Evolutionary conservation across 2,329 filamentous ascomycete species (phyloP).

Genomic region (Pseudogymnoascus sp.): DNA sequence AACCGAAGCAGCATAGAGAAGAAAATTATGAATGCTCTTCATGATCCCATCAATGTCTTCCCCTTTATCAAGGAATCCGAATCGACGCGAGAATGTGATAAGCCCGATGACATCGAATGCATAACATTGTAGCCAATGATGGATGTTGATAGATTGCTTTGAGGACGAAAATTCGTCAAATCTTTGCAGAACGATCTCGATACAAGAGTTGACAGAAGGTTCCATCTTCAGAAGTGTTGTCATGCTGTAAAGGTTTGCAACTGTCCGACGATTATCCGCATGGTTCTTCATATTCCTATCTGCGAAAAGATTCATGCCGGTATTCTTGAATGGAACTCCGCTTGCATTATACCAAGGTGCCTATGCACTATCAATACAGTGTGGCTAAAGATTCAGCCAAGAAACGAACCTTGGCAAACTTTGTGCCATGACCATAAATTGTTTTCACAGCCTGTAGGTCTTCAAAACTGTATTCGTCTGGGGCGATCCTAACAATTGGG

Average conservation of each 20-base stretch:
- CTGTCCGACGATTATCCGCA: constrained; percentile 31
- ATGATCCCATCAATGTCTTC: constrained; percentile 36
- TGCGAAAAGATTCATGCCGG: constrained; percentile 22
- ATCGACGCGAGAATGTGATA: constrained; percentile 32
- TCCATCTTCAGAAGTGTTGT: constrained; percentile 39
- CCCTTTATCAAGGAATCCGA: constrained; percentile 37
- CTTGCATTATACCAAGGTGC: constrained; percentile 16
- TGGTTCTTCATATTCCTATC: constrained; percentile 31
- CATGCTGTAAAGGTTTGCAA: constrained; percentile 38
- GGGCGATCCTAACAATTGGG: constrained; percentile 38
- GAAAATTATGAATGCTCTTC: constrained; percentile 25
- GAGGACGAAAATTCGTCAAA: constrained; percentile 30
- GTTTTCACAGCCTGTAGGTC: constrained; percentile 33
- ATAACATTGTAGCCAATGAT: constrained; percentile 36
- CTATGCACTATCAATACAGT: constrained; percentile 3
- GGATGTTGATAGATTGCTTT: constrained; percentile 30
- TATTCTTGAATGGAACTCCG: constrained; percentile 15
- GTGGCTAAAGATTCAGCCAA: not conserved
- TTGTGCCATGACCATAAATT: constrained; percentile 34
- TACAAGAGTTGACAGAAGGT: constrained; percentile 37
- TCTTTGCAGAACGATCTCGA: constrained; percentile 30
- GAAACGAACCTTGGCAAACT: constrained; percentile 29
- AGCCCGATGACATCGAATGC: constrained; percentile 42
- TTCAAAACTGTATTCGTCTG: constrained; percentile 38
- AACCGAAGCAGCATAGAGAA: constrained; percentile 30